phyloP scores from a whole-genome alignment of 2,329 filamentous ascomycete species.

The Xylariaceae sp. region DNA sequence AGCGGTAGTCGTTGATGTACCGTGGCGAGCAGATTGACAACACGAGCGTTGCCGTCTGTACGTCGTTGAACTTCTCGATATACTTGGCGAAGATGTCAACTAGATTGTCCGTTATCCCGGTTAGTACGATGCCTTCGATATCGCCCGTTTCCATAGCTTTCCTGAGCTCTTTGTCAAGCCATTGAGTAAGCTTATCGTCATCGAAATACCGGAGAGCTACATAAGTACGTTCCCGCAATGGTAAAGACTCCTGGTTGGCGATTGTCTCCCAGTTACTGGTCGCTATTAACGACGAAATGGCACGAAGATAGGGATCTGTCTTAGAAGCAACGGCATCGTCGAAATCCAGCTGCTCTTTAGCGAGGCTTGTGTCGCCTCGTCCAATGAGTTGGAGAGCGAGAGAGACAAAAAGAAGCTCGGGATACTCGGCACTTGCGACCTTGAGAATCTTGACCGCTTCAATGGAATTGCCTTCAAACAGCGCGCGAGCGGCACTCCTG shows the following conservation, averaged over 20 bases:
- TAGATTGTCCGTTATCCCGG: slow-evolving; percentile 73
- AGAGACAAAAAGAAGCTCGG: slow-evolving; percentile 71
- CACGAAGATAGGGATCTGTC: slow-evolving; percentile 79
- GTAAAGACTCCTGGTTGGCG: slow-evolving; percentile 73
- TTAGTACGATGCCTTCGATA: slow-evolving; percentile 78
- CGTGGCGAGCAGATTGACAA: slow-evolving; percentile 75
- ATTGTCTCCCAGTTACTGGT: slow-evolving; percentile 79
- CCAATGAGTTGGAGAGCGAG: slow-evolving; percentile 69
- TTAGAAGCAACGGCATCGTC: slow-evolving; percentile 65
- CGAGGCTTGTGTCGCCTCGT: slow-evolving; percentile 51
- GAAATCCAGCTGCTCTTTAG: slow-evolving; percentile 61
- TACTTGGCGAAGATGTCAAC: slow-evolving; percentile 80
- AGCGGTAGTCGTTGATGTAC: slow-evolving; percentile 79
- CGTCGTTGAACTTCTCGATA: slow-evolving; percentile 75
- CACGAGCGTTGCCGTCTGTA: slow-evolving; percentile 79
- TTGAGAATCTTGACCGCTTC: slow-evolving; percentile 74
- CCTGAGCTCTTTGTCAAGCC: slow-evolving; percentile 70
- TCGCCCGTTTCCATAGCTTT: slow-evolving; percentile 70
- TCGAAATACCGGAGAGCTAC: slow-evolving; percentile 72
- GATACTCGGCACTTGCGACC: slow-evolving; percentile 65
- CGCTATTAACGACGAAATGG: slow-evolving; percentile 78
- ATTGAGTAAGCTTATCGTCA: slow-evolving; percentile 67
- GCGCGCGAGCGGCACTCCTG: slow-evolving; percentile 75
- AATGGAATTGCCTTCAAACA: slow-evolving; percentile 74
- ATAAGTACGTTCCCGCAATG: slow-evolving; percentile 75